phyloP scores from a whole-genome alignment of 176 grass and related monocot species.

The Alloteropsis semialata region DNA sequence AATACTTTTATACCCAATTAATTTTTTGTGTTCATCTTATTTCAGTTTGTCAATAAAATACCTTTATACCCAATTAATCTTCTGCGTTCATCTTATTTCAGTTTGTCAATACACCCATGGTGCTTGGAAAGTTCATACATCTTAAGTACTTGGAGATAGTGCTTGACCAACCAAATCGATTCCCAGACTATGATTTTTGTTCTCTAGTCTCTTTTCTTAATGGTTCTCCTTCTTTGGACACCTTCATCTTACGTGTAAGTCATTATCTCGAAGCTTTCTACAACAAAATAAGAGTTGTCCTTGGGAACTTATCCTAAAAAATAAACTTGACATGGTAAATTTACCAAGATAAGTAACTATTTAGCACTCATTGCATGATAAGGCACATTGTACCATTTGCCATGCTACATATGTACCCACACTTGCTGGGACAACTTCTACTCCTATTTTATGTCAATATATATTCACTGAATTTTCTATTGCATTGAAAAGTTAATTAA shows the following conservation, averaged over 20 bases:
- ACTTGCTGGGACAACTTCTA: too few species aligned
- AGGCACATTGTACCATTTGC: too few species aligned
- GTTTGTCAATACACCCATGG: constrained; percentile 6
- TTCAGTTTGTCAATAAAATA: constrained; percentile 5
- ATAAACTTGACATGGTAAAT: too few species aligned
- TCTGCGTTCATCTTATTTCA: too few species aligned
- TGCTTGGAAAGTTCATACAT: background rate
- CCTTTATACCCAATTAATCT: too few species aligned
- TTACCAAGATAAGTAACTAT: too few species aligned
- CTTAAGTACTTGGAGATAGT: constrained; percentile 13
- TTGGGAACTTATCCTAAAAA: background rate
- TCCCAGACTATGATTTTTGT: background rate
- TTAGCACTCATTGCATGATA: too few species aligned
- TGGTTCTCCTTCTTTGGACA: background rate
- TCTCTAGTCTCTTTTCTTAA: constrained; percentile 20
- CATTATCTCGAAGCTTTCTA: background rate
- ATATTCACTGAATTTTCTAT: too few species aligned
- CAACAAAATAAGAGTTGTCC: background rate
- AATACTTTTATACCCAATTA: too few species aligned
- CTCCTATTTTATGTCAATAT: too few species aligned
- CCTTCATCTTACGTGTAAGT: background rate
- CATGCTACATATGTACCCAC: too few species aligned
- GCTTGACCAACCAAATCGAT: background rate
- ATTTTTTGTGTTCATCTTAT: too few species aligned
- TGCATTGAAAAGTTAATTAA: background rate